A percentile compares a stretch with the other conserved stretches of the same genome.
phyloP scores from a whole-genome alignment of 1,284 basidiomycete species.

The Ganoderma lucidum region DNA sequence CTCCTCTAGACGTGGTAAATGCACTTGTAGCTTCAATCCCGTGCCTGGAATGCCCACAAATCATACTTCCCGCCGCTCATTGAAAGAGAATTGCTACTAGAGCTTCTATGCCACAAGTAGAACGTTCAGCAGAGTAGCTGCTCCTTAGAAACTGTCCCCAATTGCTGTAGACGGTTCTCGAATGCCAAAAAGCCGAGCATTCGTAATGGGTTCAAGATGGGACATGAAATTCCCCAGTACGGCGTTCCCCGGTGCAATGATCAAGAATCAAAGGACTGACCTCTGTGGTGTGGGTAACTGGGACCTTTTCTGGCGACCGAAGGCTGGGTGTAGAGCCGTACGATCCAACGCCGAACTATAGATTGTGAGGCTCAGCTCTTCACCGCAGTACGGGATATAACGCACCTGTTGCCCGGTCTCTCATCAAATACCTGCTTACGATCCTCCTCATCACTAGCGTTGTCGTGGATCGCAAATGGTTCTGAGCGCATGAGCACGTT shows the following conservation, averaged over 20 bases:
- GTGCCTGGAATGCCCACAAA: not conserved
- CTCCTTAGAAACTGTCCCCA: too few species aligned
- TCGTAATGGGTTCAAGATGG: not conserved
- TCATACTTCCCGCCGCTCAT: not conserved
- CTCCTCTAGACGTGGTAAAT: not conserved
- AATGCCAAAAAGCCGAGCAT: not conserved
- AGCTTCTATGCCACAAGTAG: not conserved
- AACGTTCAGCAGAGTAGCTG: too few species aligned
- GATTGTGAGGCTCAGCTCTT: not conserved
- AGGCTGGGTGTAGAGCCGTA: slow-evolving; percentile 31
- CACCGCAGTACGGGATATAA: not conserved
- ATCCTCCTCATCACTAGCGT: slow-evolving; percentile 4
- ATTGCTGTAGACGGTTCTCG: not conserved
- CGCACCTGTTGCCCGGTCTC: slow-evolving; percentile 21
- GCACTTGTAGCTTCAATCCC: not conserved
- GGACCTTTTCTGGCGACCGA: slow-evolving; percentile 36
- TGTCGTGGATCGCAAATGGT: slow-evolving; percentile 10
- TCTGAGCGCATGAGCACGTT: slow-evolving; percentile 21
- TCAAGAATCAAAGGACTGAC: slow-evolving; percentile 42
- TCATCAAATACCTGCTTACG: slow-evolving; percentile 4
- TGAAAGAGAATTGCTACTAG: not conserved
- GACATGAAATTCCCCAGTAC: not conserved
- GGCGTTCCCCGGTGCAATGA: not conserved
- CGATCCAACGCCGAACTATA: slow-evolving; percentile 16
- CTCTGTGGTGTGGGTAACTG: slow-evolving; percentile 73